Evolutionary conservation across 2,329 filamentous ascomycete genomes (phyloP), one percentile per base, ranked within the genome.

Genomic region (Proliferodiscus dingleyae): DNA sequence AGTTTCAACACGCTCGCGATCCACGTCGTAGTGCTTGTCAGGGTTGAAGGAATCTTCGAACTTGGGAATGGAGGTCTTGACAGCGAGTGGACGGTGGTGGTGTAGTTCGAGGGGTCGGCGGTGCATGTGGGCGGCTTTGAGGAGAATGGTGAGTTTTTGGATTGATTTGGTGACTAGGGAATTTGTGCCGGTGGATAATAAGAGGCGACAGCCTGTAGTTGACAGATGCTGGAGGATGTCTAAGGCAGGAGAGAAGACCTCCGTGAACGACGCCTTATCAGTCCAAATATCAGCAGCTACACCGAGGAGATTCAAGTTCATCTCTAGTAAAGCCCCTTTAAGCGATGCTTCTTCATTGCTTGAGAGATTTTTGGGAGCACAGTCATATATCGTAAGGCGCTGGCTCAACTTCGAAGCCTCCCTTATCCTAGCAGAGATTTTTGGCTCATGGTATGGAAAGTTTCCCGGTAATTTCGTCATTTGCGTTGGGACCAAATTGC

Each of bases 41-140:
- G 93, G 93, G 66, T 95, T 93, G 77, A 89, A 98, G 47, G 80
- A 77, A 64, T 96, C 91, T 70, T 97, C 93, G 70, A 97, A 98
- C 67, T 95, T 95, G 67, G 93, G 93, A 37, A 96, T 81, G 47
- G 80, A 83, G 6, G 81, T 83, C 66, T 91, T 90, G 72, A 97
- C 95, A 18, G 93, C 84, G 2, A 95, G 77, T 0, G 90, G 89
- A 0, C 78, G 78, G 73, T 98, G 93, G 68, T 93, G 78, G 70
- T 98, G 93, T 3, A 98, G 80, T 59, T 89, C 79, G 23, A 97
- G 80, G 2, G 89, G 88, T 7, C 87, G 82, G 30, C 90, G 88
- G 33, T 75, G 68, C 16, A 85, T 73, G 34, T 74, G 76, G 1
- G 88, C 76, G 41, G 84, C 70, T 10, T 74, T 68, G 49, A 88